Percentiles rank a stretch among this genome's conserved stretches.
Evolutionary conservation across 768 basidiomycete species (phyloP).

Genomic region (Naematelia aurantialba): DNA sequence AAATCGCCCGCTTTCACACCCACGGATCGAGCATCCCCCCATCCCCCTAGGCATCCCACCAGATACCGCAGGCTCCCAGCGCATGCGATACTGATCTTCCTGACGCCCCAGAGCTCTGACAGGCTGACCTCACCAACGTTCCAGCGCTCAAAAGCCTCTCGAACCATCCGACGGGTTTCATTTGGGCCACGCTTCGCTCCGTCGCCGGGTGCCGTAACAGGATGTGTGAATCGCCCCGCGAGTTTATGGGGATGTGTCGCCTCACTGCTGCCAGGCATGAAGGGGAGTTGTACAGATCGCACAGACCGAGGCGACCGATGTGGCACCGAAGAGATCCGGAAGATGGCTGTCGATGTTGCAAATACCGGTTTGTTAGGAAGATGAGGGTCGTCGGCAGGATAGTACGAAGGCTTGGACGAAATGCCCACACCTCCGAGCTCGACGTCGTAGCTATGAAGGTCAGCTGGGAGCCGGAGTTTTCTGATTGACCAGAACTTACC

Average conservation of each 20-base stretch:
- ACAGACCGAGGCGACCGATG: conserved; percentile 47
- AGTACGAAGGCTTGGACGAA: conserved; percentile 43
- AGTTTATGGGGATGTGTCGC: conserved; percentile 38
- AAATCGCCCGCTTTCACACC: conserved; percentile 7
- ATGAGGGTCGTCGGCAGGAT: conserved; percentile 26
- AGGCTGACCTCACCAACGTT: conserved; percentile 32
- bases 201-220: conserved; percentile 22
- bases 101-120: conserved; percentile 40
- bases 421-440: conserved; percentile 45
- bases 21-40: conserved; percentile 37
- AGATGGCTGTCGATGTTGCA: conserved; percentile 49
- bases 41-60: conserved; percentile 41
- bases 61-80: conserved; percentile 41
- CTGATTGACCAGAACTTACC: conserved; percentile 17
- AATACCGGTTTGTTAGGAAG: conserved; percentile 41
- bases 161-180: conserved; percentile 29
- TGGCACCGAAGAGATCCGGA: conserved; percentile 37
- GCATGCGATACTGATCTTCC: conserved; percentile 29
- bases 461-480: not conserved
- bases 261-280: conserved; percentile 43
- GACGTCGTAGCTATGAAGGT: conserved; percentile 36
- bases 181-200: conserved; percentile 7
- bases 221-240: conserved; percentile 22
- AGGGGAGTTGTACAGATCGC: conserved; percentile 43
- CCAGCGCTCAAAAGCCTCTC: conserved; percentile 32